These are phyloP conservation scores for Pythium sp. DNA, from an alignment of 352 stramenopile species.

Conservation along the genomic window DNA sequence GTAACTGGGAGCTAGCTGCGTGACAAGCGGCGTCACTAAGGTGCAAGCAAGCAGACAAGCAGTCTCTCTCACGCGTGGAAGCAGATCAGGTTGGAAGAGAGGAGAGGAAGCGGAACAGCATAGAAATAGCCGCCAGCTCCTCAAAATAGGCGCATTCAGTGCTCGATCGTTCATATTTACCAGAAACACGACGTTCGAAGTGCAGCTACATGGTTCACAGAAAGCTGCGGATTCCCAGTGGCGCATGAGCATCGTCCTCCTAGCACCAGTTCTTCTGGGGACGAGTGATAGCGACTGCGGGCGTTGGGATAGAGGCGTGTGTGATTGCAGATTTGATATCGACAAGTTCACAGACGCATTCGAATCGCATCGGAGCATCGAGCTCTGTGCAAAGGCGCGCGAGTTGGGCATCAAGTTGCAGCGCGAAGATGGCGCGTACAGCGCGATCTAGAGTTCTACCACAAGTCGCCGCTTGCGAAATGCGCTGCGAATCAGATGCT, in stretches of 20 bases:
- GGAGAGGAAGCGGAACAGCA: not conserved
- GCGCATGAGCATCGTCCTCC: not conserved
- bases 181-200: not conserved
- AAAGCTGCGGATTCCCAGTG: not conserved
- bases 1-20: not conserved
- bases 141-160: constrained; percentile 5
- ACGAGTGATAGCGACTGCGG: too few species aligned
- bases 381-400: too few species aligned
- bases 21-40: not conserved
- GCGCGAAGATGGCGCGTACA: too few species aligned
- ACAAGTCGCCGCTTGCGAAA: too few species aligned
- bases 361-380: too few species aligned
- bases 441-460: too few species aligned
- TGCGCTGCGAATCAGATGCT: too few species aligned
- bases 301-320: too few species aligned
- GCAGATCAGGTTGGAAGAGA: not conserved
- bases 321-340: too few species aligned
- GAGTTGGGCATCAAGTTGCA: too few species aligned
- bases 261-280: too few species aligned
- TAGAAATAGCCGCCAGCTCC: not conserved
- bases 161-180: not conserved
- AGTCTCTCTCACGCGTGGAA: not conserved
- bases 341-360: too few species aligned
- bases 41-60: not conserved
- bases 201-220: not conserved